Evolutionary conservation across 768 basidiomycete species (phyloP), one percentile per base, ranked within the genome.

Genomic region (Megacollybia marginata): DNA sequence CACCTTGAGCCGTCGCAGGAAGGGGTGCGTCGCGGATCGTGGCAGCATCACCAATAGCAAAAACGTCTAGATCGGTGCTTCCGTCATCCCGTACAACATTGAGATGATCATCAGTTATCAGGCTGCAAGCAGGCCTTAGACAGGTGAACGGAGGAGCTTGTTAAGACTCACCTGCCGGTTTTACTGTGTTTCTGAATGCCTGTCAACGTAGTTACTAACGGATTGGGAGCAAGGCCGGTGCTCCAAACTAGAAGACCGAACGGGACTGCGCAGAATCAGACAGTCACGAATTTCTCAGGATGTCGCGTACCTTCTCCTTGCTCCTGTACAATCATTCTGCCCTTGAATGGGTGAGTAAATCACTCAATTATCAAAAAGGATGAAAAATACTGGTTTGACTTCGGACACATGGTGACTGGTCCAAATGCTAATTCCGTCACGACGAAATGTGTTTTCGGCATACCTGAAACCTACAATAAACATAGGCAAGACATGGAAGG

Each of bases 201-300:
- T 7, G 67, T 63, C 44, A 90, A 76, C 0, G 76, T 72, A 52
- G 75, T 65, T 47, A 92, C 75, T 23, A 93, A 68, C 7, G 92
- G 90, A 60, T 92, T 93, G 4, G 88, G 80, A 5, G 88, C 76
- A 2, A 93, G 70, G 2, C 91, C 92, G 2, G 92, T 93, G 52
- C 83, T 85, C 91, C 91, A 93, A 13, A 93, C 88, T 10, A 90
- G 75, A 18, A 93, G 69, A 20, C 92, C 90, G 62, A 85, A 88
- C 6, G 80, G 82, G 34, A 90, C 89, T 89, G 52, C 43, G 44
- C 46, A 49, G 47, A 34, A 47, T 52, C 12, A 53, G 43, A 51
- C 35, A 35, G 16, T 13, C 16, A 44, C 47, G 19, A 45, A 11
- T 42, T 55, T 38, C 42, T 46, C 23, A 31, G 40, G 34, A 54